Evolutionary conservation across 129 eudicot species (phyloP).

Genomic region (Logfia minima): DNA sequence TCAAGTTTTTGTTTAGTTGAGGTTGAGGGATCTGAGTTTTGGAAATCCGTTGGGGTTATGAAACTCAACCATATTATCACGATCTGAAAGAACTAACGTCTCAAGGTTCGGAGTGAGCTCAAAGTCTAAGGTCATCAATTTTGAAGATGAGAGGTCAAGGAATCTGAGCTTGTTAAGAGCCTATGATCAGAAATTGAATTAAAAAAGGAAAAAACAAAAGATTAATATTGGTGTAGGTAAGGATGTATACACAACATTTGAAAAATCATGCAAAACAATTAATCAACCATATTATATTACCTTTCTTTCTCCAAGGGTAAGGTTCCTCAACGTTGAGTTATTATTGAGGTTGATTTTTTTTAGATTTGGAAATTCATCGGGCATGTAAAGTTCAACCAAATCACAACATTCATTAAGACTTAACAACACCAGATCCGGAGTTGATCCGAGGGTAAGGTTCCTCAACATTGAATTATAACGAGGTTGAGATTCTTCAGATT

Average conservation of each 20-base stretch:
- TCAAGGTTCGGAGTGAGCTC: background rate
- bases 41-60: background rate
- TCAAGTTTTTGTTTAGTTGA: background rate
- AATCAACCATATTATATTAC: too few relatives aligned
- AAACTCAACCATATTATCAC: background rate
- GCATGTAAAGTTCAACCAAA: too few relatives aligned
- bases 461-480: background rate
- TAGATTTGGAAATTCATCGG: too few relatives aligned
- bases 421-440: background rate
- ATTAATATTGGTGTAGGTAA: background rate
- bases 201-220: too few relatives aligned
- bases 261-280: too few relatives aligned
- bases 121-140: background rate
- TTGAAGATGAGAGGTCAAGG: background rate
- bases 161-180: background rate
- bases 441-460: background rate
- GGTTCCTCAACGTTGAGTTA: too few relatives aligned
- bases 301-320: too few relatives aligned
- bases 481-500: background rate
- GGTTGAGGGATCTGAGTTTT: constrained; percentile 3
- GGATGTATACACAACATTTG: too few relatives aligned
- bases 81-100: background rate
- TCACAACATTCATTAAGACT: background rate
- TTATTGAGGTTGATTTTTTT: too few relatives aligned
- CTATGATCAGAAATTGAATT: too few relatives aligned